Evolutionary conservation across 2,329 filamentous ascomycete genomes (phyloP), one percentile per base, ranked within the genome.

Genomic region (Sordariomycetes sp.): DNA sequence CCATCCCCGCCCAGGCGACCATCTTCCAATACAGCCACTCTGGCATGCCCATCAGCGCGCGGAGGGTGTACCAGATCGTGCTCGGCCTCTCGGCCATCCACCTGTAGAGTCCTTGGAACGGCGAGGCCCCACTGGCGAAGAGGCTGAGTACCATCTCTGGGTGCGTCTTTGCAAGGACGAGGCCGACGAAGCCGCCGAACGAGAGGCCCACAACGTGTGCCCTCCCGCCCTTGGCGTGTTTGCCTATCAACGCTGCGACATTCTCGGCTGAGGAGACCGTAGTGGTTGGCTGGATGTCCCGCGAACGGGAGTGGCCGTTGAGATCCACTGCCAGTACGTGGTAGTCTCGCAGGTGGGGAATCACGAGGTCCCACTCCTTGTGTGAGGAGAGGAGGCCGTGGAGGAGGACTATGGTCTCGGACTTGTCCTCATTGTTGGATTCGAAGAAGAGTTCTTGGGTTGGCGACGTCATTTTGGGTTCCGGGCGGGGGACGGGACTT

Each of bases 151-250:
- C 70, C 6, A 74, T 62, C 14, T 69, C 67, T 0, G 72, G 71
- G 56, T 72, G 64, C 20, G 66, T 63, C 40, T 63, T 63, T 32
- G 68, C 66, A 5, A 75, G 61, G n/a, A 67, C 65, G 59, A 71
- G 62, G 35, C 65, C 64, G 1, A 73, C 59, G 58, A 68, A 75
- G 1, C 71, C 72, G 12, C 72, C 73, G 57, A 72, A 71, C 2
- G 72, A 76, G 24, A 76, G 52, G 3, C 73, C 73, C 35, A 73
- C 70, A 34, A 76, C 52, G 61, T 76, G 73, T 3, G 73, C 74
- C 2, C 62, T 62, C 6, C 68, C 65, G 56, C 65, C 63, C 52
- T 73, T 68, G 12, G 72, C 72, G 58, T 70, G 65, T 3, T 60
- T 58, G 11, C 64, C 66, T 57, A 76, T 72, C 56, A 75, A 63